Evolutionary conservation across 306 rosid species (phyloP), one percentile per base, ranked within the genome.

Genomic region (Malus sylvestris): DNA sequence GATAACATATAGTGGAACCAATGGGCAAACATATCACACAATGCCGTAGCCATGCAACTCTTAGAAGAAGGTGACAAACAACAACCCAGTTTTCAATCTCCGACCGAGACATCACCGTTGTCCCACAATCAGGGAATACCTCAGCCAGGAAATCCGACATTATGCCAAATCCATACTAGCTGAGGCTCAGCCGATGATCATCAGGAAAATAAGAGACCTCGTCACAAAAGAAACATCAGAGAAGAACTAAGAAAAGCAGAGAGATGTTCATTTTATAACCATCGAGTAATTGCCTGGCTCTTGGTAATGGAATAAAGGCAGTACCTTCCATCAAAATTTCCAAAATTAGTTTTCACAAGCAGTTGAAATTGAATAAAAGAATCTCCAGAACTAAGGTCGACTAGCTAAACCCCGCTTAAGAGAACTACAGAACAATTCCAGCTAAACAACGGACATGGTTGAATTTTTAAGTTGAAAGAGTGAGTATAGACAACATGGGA

Each of bases 301-400:
- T 46, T 68, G 59, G 44, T 35, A 44, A 1, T 38, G 67, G 58
- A 75, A 70, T 20, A 79, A 6, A 4, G 60, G 57, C 70, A 27
- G 55, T 11, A 30, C 22, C 29, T 66, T 63, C 40, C 67, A 52
- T 35, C 71, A n/a, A 23, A 60, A 27, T 19, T 18, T 16, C 15
- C 45, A 10, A 30, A 45, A 20, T 15, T 20, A 45, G 45, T 58
- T 52, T 29, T 61, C 46, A 27, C 23, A 52, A 46, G 22, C n/a
- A 71, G 42, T 40, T 45, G 5, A 38, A 65, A 76, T 12, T n/a
- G 61, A 45, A 81, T 6, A 45, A 14, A 64, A 58, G 68, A 81
- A 46, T 77, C 78, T 53, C 35, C 71, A 75, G 25, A n/a, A 68
- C 32, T 0, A 12, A 16, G 20, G n/a, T 61, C 73, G 12, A 59